Evolutionary conservation across 2,329 filamentous ascomycete species (phyloP), one percentile per base, ranked within the genome.

Genomic region (Exophiala viscosa): DNA sequence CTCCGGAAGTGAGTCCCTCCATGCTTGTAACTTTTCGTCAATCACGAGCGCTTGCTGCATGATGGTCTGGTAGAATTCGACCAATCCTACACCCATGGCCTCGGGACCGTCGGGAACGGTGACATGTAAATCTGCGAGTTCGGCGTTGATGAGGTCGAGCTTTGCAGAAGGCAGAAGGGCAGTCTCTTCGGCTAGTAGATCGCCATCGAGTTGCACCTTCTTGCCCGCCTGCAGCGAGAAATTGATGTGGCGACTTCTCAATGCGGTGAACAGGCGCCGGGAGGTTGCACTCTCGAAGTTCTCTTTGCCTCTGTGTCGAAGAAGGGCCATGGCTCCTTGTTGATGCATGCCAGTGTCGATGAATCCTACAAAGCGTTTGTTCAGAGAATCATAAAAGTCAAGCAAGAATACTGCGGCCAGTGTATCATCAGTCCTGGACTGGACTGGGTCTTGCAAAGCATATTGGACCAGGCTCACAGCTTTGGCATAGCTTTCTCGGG

Each of bases 391-490:
- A 28, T 59, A 57, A 18, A 59, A 59, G 18, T 59, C 57, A 31
- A 59, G 50, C 50, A 59, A 51, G 48, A 57, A 59, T 2, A 59
- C 54, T 3, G 57, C 49, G 14, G 54, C 57, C 14, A 59, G 57
- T 2, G 54, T 54, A 15, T 57, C 47, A 32, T 56, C 54, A 18
- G 39, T 52, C 38, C 45, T 48, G 31, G 42, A 46, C 17, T 51
- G 14, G 10, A 48, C 34, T 8, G 50, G 48, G 17, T 59, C 50
- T 38, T 51, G 38, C 17, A 59, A 33, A 7, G 45, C 33, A 20
- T 13, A 10, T 40, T 50, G 54, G 5, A 55, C 15, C 11, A 39
- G 23, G 9, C 39, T 38, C 33, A 59, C 54, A 23, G 57, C 57
- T 20, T 44, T 54, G 1, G 36, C 44, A 23, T 55, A 59, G 13